Base-by-base conservation (phyloP, 805 yeast genomes). In the Clavispora phyllophila region DNA sequence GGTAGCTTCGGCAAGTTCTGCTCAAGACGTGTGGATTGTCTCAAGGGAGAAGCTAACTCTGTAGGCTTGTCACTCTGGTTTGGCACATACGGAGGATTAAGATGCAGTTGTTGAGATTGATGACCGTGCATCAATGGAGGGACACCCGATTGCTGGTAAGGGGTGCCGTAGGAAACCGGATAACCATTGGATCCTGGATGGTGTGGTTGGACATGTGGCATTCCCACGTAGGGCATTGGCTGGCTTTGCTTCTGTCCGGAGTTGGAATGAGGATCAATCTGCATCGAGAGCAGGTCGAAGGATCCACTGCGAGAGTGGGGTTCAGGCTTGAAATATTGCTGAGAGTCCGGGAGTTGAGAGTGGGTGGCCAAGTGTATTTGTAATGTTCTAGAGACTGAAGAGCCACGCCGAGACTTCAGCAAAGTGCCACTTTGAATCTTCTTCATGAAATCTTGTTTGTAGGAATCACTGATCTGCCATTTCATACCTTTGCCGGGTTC, bases 401-500 rank as follows among this genome's bases (percentile, higher is more conserved):
- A 80, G 8, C 95, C 95, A 53, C 95, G 69, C 66, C 87, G 79
- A 15, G 82, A 75, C 55, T 85, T 86, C 53, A 81, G 78, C 38
- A 85, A 65, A 31, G 84, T 76, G 13, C 96, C 96, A 46, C 77
- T 81, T 45, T 78, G 79, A 66, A 90, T 81, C 67, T 89, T 87
- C 52, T 75, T 78, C 60, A 90, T 65, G 56, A 90, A 90, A 50
- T 93, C 99, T 36, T 81, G 82, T 55, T 84, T 82, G 61, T 85
- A 91, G 37, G 81, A 69, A 32, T 87, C 93, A 49, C 89, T 81
- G 45, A 93, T 90, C 66, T 89, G 95, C 99, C 99, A 93, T 66
- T 93, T 93, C 95, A 93, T 91, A 50, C 99, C 98, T 63, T 93
- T 93, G 14, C 99, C 99, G 0, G 98, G 97, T 66, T 93, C 98